phyloP scores from a whole-genome alignment of 345 rosid species.

The Limnanthes douglasii region DNA sequence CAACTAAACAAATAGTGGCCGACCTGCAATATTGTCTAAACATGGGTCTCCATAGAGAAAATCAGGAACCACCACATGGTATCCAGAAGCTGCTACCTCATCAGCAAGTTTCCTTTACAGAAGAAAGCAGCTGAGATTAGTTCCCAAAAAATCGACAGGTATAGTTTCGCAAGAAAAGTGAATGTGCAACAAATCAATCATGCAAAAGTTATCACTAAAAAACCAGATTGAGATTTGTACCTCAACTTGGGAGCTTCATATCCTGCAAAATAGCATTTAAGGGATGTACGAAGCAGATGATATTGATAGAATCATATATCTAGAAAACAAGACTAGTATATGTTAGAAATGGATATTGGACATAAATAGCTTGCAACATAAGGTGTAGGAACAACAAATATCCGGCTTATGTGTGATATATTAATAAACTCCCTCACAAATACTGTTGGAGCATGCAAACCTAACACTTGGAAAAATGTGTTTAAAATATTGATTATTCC shows the following conservation, averaged over 20 bases:
- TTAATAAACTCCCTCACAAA: too few relatives aligned
- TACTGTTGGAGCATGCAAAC: too few relatives aligned
- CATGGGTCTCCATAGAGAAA: slow-evolving; percentile 52
- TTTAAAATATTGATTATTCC: too few relatives aligned
- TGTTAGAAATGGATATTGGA: too few relatives aligned
- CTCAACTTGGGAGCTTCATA: slow-evolving; percentile 63
- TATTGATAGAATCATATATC: not conserved
- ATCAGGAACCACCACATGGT: slow-evolving; percentile 48
- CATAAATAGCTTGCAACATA: too few relatives aligned
- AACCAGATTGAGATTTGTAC: slow-evolving; percentile 8
- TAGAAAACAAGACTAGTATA: too few relatives aligned
- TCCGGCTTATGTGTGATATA: too few relatives aligned
- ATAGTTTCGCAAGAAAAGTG: not conserved
- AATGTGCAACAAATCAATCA: not conserved
- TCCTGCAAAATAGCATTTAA: slow-evolving; percentile 23
- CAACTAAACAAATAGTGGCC: slow-evolving; percentile 35
- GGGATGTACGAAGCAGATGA: not conserved
- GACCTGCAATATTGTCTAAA: slow-evolving; percentile 20
- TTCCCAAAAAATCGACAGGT: not conserved
- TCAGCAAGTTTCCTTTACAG: slow-evolving; percentile 37
- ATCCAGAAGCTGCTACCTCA: slow-evolving; percentile 46
- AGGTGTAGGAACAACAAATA: too few relatives aligned
- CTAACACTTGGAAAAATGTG: too few relatives aligned
- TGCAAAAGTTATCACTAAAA: not conserved
- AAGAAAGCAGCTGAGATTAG: slow-evolving; percentile 5